These are phyloP conservation scores for Tolypocladium amazonense DNA, from an alignment of 2,329 filamentous ascomycete species.

Conservation along the genomic window DNA sequence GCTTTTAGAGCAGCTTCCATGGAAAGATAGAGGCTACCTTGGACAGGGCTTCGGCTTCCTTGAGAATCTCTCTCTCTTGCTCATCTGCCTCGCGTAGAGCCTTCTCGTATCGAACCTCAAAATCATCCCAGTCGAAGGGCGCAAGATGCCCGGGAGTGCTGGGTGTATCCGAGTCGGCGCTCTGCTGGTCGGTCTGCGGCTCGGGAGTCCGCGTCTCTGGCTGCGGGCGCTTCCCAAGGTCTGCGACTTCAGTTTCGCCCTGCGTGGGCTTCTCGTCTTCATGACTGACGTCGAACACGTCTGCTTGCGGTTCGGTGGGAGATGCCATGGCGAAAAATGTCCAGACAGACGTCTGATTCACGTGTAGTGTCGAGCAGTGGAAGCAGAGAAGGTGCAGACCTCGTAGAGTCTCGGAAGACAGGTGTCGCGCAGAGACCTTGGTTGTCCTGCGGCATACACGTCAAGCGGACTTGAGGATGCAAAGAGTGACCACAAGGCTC, in stretches of 20 bases:
- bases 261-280: conserved; percentile 5
- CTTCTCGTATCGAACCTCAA: conserved; percentile 57
- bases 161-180: conserved; percentile 25
- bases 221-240: conserved; percentile 9
- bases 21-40: conserved; percentile 33
- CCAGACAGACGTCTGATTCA: background rate
- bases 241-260: conserved; percentile 11
- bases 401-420: background rate
- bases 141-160: conserved; percentile 41
- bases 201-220: conserved; percentile 25
- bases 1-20: background rate
- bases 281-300: conserved; percentile 1
- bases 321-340: conserved; percentile 6
- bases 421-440: background rate
- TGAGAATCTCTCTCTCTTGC: conserved; percentile 53
- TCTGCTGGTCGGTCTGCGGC: conserved; percentile 21
- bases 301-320: conserved; percentile 2
- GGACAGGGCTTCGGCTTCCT: conserved; percentile 58
- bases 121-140: conserved; percentile 66
- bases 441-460: background rate
- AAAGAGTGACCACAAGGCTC: background rate
- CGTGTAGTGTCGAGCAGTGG: background rate
- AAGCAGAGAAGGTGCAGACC: background rate
- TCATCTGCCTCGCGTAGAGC: conserved; percentile 52
- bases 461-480: background rate